Percentiles rank a stretch among this genome's conserved stretches.
Conservation (phyloP, 2,329 filamentous ascomycete species). For the Diaporthe australafricana region DNA sequence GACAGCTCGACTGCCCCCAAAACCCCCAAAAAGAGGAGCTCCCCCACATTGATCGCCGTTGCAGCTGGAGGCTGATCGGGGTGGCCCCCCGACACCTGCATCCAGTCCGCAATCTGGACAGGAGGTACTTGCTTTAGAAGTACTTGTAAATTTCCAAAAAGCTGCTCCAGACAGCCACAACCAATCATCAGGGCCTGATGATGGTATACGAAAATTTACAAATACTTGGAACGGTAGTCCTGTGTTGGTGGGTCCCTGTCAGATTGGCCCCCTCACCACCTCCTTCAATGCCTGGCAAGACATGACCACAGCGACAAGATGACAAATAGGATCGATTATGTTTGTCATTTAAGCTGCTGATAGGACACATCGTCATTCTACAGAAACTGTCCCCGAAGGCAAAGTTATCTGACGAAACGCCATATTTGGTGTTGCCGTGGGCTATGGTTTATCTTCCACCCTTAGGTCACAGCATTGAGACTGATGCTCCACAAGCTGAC, state of each 20-base stretch:
- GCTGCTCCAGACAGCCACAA: too few species aligned
- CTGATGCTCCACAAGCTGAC: too few species aligned
- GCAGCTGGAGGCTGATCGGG: background rate
- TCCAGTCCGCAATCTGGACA: background rate
- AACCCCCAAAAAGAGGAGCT: background rate
- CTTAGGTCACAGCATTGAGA: too few species aligned
- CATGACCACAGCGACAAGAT: background rate
- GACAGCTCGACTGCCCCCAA: background rate
- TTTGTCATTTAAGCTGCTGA: background rate
- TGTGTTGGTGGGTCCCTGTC: too few species aligned
- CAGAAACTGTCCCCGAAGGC: background rate
- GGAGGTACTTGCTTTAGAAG: too few species aligned
- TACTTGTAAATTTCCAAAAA: too few species aligned
- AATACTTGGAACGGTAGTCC: too few species aligned
- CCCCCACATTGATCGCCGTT: slow-evolving; percentile 6
- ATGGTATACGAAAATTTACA: too few species aligned
- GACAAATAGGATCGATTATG: background rate
- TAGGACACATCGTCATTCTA: background rate
- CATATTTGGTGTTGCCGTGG: background rate
- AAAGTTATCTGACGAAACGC: background rate
- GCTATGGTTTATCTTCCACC: background rate
- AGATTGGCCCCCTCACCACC: too few species aligned
- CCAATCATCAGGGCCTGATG: too few species aligned
- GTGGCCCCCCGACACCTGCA: slow-evolving; percentile 1
- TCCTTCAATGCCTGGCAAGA: background rate